Conservation (phyloP, 73 alveolate species). For the Tetrahymena elliotti region DNA sequence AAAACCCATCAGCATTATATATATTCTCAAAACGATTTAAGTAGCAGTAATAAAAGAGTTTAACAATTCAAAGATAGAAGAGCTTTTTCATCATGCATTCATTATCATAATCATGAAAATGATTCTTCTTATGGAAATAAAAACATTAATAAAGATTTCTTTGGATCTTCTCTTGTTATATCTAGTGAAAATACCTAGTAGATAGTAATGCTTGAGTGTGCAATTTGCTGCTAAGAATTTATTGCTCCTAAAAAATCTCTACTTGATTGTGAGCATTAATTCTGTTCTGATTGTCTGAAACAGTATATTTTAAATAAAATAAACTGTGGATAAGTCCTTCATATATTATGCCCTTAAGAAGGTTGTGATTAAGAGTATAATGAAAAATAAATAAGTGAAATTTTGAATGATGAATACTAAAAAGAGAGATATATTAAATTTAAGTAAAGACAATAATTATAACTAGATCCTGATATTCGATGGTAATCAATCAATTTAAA, state of each 20-base stretch:
- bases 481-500: not conserved
- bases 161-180: not conserved
- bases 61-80: not conserved
- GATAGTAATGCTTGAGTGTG: not conserved
- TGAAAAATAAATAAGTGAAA: constrained; percentile 11
- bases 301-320: constrained; percentile 3
- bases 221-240: not conserved
- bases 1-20: not conserved
- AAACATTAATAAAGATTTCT: not conserved
- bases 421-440: constrained; percentile 32
- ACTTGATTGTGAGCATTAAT: not conserved
- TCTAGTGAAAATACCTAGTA: not conserved
- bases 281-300: not conserved
- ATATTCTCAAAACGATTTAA: not conserved
- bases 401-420: constrained; percentile 6
- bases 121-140: not conserved
- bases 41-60: not conserved
- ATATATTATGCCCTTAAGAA: constrained; percentile 27
- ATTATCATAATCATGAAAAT: not conserved
- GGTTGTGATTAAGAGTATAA: constrained; percentile 5
- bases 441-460: constrained; percentile 22
- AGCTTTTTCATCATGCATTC: not conserved
- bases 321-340: not conserved
- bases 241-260: not conserved
- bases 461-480: constrained; percentile 44